Evolutionary conservation across 164 flowering plant species (phyloP).

Genomic region (Magnolia sinica): DNA sequence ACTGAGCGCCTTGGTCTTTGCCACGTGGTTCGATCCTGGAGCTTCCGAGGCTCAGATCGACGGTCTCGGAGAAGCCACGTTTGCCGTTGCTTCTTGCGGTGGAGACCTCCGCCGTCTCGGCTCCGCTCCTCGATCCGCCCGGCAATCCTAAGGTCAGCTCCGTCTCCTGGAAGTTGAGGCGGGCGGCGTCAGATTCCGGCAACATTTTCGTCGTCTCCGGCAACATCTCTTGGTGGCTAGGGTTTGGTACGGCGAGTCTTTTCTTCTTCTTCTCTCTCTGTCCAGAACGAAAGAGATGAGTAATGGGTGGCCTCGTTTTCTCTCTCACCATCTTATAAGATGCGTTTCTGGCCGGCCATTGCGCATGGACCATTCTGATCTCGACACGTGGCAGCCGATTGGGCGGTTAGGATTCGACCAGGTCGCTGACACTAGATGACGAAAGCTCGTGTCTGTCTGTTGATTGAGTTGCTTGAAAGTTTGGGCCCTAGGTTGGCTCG

Average conservation of each 20-base stretch:
- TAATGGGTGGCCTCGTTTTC: neutral
- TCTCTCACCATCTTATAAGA: neutral
- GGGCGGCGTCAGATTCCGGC: constrained; percentile 20
- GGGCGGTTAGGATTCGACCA: constrained; percentile 25
- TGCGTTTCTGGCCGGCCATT: neutral
- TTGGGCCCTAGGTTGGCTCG: neutral
- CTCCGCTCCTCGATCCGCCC: constrained; percentile 20
- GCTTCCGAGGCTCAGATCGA: constrained; percentile 23
- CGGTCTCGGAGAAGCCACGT: constrained; percentile 33
- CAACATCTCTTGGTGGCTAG: neutral
- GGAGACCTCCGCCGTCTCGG: neutral
- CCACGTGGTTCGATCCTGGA: constrained; percentile 1
- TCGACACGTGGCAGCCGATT: constrained; percentile 4
- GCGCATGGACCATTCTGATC: neutral
- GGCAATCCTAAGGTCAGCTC: constrained; percentile 45
- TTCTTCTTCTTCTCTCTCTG: neutral
- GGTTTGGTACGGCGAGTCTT: no score
- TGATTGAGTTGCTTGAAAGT: constrained; percentile 1
- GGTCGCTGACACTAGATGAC: constrained; percentile 10
- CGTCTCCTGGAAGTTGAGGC: constrained; percentile 31
- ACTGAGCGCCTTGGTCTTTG: neutral
- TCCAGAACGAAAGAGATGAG: no score
- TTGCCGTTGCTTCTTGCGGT: constrained; percentile 16
- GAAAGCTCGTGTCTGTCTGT: neutral
- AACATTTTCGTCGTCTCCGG: neutral